These are phyloP conservation scores for Fistulifera pelliculosa DNA, from an alignment of 108 stramenopile species.

Conservation along the genomic window DNA sequence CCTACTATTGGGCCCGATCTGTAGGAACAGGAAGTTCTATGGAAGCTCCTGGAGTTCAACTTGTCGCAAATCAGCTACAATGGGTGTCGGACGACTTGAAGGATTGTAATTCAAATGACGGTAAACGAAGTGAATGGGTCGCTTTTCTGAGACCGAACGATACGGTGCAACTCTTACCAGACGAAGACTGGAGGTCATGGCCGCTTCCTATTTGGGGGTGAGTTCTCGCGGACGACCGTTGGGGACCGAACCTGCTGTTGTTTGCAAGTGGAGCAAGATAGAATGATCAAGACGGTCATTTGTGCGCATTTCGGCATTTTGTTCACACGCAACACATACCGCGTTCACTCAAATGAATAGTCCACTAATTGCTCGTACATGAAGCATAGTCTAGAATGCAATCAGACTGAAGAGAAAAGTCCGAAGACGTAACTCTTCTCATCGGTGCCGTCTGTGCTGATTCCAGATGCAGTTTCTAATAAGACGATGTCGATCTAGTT, in stretches of 20 bases:
- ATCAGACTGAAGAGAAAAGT: too few species aligned
- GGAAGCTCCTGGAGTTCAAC: slow-evolving; percentile 57
- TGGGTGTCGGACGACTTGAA: slow-evolving; percentile 5
- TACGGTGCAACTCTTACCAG: slow-evolving; percentile 66
- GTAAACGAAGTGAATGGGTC: slow-evolving; percentile 70
- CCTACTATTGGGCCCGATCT: slow-evolving; percentile 72
- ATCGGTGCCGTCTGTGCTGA: too few species aligned
- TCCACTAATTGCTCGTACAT: too few species aligned
- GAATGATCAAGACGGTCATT: too few species aligned
- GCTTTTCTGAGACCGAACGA: slow-evolving; percentile 53
- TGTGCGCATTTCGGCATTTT: too few species aligned
- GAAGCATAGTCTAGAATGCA: too few species aligned
- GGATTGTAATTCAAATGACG: slow-evolving; percentile 67
- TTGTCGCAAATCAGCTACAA: slow-evolving; percentile 8
- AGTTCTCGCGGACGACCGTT: slow-evolving; percentile 25
- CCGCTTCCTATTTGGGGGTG: slow-evolving; percentile 12
- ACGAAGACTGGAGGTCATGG: background rate
- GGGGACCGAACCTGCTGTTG: slow-evolving; percentile 30
- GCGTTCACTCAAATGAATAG: too few species aligned
- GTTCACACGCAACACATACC: too few species aligned
- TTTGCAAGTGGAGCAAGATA: slow-evolving; percentile 5
- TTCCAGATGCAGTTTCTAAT: too few species aligned
- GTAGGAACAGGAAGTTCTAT: slow-evolving; percentile 57
- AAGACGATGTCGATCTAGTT: too few species aligned
- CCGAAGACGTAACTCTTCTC: too few species aligned